Base-by-base conservation (phyloP, 2,329 filamentous ascomycete species). In the Alternaria dauci region DNA sequence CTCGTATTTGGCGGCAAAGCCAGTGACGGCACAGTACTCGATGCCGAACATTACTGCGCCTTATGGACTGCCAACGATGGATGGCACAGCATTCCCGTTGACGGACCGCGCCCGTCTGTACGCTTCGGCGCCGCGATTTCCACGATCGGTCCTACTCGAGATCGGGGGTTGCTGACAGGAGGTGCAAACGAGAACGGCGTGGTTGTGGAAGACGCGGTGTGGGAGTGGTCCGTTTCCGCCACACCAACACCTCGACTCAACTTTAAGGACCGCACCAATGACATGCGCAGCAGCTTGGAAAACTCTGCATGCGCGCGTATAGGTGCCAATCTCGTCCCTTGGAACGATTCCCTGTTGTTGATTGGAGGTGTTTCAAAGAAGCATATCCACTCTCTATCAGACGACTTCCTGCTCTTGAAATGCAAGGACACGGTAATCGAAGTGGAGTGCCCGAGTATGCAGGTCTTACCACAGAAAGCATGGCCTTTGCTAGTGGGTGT, bases 401-500 rank as follows among this genome's bases (percentile, higher is more conserved):
- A 75, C 28, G 73, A 77, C 41, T 71, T 78, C 51, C 46, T 76
- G 52, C 48, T 71, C 25, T 63, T 78, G 42, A 70, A 36, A 52
- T 65, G 55, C 52, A 68, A 54, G 46, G 57, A 59, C 30, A 66
- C 61, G 51, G 61, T 55, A 28, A 65, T 76, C 28, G 34, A 62
- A 32, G 61, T 75, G 34, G 56, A 71, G 32, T 52, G 62, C 36
- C 67, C 69, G 25, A 58, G 57, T 43, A 54, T 76, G 54, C 58
- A 68, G 25, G 30, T 51, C 11, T 28, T 38, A 39, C 44, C 70
- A 23, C 66, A 52, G 48, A 77, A 77, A 20, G 80, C 81, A 20
- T 81, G 88, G 55, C 92, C 92, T 12, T 82, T 96, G 6, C 83
- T 96, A 51, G 83, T 93, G 52, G 93, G 94, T 2, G 85, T 88